Conservation (phyloP, 805 yeast genomes). For the Teunomyces kruisii region DNA sequence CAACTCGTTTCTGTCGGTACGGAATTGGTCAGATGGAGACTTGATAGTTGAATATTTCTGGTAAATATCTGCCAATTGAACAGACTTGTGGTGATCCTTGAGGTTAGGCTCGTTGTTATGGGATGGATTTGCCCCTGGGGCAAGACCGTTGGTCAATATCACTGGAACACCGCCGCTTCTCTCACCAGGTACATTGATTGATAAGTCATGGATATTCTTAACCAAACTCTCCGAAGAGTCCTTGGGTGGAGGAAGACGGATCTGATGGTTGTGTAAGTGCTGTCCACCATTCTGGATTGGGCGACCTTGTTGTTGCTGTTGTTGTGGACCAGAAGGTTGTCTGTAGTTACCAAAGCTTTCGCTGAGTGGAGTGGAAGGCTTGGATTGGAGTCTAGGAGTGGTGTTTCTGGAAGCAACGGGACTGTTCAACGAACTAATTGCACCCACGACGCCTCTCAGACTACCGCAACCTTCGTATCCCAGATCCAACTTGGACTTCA, state of each 20-base stretch:
- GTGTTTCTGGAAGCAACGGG: slow-evolving; percentile 23
- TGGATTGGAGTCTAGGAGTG: neutral
- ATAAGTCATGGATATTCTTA: slow-evolving; percentile 4
- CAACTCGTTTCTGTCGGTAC: slow-evolving; percentile 31
- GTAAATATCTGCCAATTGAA: slow-evolving; percentile 44
- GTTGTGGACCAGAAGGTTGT: neutral
- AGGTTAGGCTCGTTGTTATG: neutral
- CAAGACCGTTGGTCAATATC: slow-evolving; percentile 1
- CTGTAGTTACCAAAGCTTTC: neutral
- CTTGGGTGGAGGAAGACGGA: slow-evolving; percentile 1
- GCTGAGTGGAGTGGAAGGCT: neutral
- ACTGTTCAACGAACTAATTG: slow-evolving; percentile 51
- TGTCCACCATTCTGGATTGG: neutral
- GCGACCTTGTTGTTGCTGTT: neutral
- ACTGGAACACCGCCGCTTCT: neutral
- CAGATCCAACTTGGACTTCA: slow-evolving; percentile 35
- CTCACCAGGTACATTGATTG: neutral
- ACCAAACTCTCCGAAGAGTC: neutral
- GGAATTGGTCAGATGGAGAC: slow-evolving; percentile 42
- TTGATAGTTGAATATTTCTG: slow-evolving; percentile 41
- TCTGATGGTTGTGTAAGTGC: neutral
- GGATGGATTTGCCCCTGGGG: neutral
- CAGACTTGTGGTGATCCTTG: slow-evolving; percentile 29
- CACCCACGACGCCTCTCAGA: slow-evolving; percentile 59
- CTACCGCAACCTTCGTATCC: slow-evolving; percentile 82